Evolutionary conservation across 495 filamentous ascomycete genomes (phyloP), one percentile per base, ranked within the genome.

Genomic region (Penicillium cinerascens): DNA sequence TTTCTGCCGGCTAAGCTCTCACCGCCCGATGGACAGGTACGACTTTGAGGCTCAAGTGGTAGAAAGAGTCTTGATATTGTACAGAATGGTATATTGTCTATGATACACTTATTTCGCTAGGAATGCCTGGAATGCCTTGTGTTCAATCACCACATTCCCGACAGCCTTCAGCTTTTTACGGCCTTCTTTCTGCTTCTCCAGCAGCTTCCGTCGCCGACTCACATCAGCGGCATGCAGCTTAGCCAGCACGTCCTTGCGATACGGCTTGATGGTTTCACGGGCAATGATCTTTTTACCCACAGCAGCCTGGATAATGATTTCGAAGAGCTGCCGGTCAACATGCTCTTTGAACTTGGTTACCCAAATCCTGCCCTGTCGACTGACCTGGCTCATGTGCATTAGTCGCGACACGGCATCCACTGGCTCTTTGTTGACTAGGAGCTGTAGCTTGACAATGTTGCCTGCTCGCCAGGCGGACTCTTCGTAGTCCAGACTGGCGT

Each of bases 151-250:
- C 7, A 98, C 90, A 60, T 95, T 85, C 38, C 82, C 82, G 36
- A 85, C 77, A 4, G 82, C 80, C 43, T 67, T 80, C 51, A 97
- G 70, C 72, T 83, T 88, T 81, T 96, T 97, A 51, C 89, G 81
- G 1, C 93, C 93, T 58, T 92, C 92, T 74, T 98, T 98, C 70
- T 98, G 93, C 78, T 91, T 96, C 73, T 97, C 92, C 38, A 98
- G 65, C 55, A 98, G 68, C 72, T 98, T 98, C 63, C 84, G 79
- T 42, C 91, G 80, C 29, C 93, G 77, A 9, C 80, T 81, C 16
- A 95, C 80, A 73, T 98, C 93, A 58, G 85, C 86, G 8, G 95
- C 93, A 65, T 98, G 95, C 51, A 98, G 77, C 70, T 98, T 98
- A 29, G 87, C 86, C 53, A 95, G 74, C 4, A 98, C 85, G 62